Base-by-base conservation (phyloP, 2,329 filamentous ascomycete genomes). In the Arthrobotrys megalospora region DNA sequence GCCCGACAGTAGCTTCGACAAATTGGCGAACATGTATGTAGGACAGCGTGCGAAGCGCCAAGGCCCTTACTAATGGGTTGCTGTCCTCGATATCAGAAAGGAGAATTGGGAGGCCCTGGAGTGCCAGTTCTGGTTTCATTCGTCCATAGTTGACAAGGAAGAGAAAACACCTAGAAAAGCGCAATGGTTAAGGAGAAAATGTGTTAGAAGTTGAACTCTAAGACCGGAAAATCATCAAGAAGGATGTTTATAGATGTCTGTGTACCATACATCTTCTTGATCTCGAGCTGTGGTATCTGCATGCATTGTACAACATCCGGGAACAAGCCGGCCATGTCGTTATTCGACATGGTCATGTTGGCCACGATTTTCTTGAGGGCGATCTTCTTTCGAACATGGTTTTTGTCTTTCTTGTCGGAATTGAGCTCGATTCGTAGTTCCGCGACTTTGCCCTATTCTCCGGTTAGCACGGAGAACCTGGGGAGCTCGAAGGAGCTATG, bases 321-420 rank as follows among this genome's bases (percentile, higher is more conserved):
- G 82, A 99, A 99, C 65, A 99, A 87, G 45, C 93, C 94, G 69
- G 98, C 92, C 96, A 99, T 99, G 85, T 99, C 96, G 83, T 98
- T 99, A 86, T 99, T 99, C 89, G 95, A 98, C 96, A 99, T 99
- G 80, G 96, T 99, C 96, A 99, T 99, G 84, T 99, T 99, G 84
- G 96, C 96, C 82, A 99, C 96, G 82, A 99, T 98, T 88, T 97
- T 97, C 89, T 99, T 99, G 80, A 99, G 88, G 10, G 96, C 94
- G 83, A 97, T 96, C 89, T 98, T 98, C 88, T 98, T 99, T 81
- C 90, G 90, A 52, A 91, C 89, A 86, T 93, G 92, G 86, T 96
- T 97, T 89, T 97, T 98, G 87, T 99, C 96, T 87, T 98, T 99
- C 88, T 97, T 97, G 84, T 94, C 94, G 85, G 91, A 93, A 85